Conservation (phyloP, 345 rosid genomes). For the Hibiscus trionum region DNA sequence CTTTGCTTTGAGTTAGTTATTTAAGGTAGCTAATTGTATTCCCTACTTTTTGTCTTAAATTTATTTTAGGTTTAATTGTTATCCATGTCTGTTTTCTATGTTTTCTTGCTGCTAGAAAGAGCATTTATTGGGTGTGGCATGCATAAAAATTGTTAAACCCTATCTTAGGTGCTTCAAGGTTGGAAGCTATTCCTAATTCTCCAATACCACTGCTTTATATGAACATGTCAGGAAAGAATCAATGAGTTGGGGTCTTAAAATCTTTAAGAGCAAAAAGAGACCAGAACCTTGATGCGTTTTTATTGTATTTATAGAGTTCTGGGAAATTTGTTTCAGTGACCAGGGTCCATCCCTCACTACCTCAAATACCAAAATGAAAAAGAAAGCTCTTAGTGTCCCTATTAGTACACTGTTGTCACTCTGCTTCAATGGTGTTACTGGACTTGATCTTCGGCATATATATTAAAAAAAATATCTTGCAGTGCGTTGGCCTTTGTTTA, state of each 20-base stretch:
- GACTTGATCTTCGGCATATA: not conserved
- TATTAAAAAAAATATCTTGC: not conserved
- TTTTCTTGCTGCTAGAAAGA: conserved; percentile 1
- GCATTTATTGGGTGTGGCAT: not conserved
- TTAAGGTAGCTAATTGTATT: not conserved
- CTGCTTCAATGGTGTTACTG: not conserved
- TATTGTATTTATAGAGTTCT: not conserved
- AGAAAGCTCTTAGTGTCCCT: not conserved
- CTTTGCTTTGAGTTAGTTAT: not conserved
- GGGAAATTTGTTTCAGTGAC: not conserved
- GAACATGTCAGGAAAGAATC: not conserved
- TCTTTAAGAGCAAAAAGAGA: not conserved
- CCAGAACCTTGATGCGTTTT: not conserved
- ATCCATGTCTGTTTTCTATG: not conserved
- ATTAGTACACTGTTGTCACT: not conserved
- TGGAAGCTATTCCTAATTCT: not conserved
- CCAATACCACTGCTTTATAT: not conserved
- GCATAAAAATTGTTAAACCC: not conserved
- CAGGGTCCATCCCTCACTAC: not conserved
- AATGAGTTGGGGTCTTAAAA: not conserved
- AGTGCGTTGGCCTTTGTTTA: not conserved
- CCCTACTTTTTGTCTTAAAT: not conserved
- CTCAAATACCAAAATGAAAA: not conserved
- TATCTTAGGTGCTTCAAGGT: not conserved
- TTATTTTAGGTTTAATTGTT: not conserved